Percentiles rank a stretch among this genome's conserved stretches.
Conservation (phyloP, 108 stramenopile genomes). For the Fragilaria crotonensis region DNA sequence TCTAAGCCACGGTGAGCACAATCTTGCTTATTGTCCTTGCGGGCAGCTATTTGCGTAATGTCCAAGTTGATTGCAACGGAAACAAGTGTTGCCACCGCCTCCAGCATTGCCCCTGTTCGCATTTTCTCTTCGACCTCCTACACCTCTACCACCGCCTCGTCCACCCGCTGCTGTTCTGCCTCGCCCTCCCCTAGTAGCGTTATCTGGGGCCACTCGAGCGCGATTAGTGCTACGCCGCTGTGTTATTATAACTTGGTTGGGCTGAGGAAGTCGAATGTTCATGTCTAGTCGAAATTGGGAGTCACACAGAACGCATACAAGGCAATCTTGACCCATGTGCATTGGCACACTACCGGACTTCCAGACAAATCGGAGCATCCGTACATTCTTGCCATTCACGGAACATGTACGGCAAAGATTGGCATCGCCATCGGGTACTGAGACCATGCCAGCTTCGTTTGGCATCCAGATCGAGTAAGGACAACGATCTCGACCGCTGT, state of each 20-base stretch:
- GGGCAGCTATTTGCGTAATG: slow-evolving; percentile 20
- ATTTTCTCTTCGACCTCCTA: background rate
- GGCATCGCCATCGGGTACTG: slow-evolving; percentile 32
- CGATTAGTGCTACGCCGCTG: slow-evolving; percentile 10
- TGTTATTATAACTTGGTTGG: slow-evolving; percentile 48
- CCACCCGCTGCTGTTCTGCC: background rate
- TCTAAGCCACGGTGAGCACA: no score
- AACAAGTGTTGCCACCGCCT: slow-evolving; percentile 12
- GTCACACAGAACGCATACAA: slow-evolving; percentile 73
- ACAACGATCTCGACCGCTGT: slow-evolving; percentile 36
- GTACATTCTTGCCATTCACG: slow-evolving; percentile 28
- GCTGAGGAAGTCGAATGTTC: slow-evolving; percentile 50
- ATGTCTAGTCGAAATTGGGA: slow-evolving; percentile 53
- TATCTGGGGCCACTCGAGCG: slow-evolving; percentile 8
- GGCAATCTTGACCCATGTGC: slow-evolving; percentile 48
- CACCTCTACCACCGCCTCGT: slow-evolving; percentile 6
- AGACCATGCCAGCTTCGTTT: slow-evolving; percentile 37
- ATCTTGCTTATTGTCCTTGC: background rate
- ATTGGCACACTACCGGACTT: slow-evolving; percentile 79
- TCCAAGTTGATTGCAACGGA: slow-evolving; percentile 14
- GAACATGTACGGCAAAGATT: slow-evolving; percentile 47
- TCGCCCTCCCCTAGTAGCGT: slow-evolving; percentile 1
- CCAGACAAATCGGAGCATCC: slow-evolving; percentile 62
- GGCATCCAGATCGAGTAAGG: slow-evolving; percentile 70
- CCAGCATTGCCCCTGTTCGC: slow-evolving; percentile 10